These are phyloP conservation scores for Phytophthora fragariaefolia DNA, from an alignment of 352 stramenopile species.

Conservation along the genomic window DNA sequence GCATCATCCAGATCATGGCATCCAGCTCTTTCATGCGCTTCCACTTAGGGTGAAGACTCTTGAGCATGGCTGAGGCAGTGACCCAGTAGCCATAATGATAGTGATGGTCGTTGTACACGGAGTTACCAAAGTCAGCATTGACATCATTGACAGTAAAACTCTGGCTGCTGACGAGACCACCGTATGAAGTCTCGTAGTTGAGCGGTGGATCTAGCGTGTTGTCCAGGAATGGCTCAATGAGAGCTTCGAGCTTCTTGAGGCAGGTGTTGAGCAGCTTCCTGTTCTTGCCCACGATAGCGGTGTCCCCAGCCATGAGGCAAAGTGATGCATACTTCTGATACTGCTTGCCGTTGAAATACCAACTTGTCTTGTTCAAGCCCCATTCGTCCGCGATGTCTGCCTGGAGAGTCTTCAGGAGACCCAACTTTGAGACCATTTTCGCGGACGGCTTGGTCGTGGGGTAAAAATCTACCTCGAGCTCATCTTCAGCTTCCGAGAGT, in stretches of 20 bases:
- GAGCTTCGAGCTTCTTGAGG: slow-evolving; percentile 54
- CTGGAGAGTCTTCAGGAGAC: slow-evolving; percentile 44
- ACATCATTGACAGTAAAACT: slow-evolving; percentile 53
- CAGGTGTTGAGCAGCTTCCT: slow-evolving; percentile 52
- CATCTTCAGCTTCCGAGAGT: slow-evolving; percentile 50
- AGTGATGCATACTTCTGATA: slow-evolving; percentile 83
- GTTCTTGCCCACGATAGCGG: slow-evolving; percentile 48
- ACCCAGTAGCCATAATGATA: slow-evolving; percentile 87
- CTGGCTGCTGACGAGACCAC: slow-evolving; percentile 52
- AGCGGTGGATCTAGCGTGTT: slow-evolving; percentile 56
- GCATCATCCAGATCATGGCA: slow-evolving; percentile 60
- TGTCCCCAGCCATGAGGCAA: slow-evolving; percentile 65
- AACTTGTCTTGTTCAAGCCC: slow-evolving; percentile 48
- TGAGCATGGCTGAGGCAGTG: slow-evolving; percentile 59
- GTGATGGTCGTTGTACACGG: slow-evolving; percentile 85
- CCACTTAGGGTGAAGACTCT: slow-evolving; percentile 65
- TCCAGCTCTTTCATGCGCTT: slow-evolving; percentile 57
- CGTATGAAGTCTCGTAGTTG: slow-evolving; percentile 69
- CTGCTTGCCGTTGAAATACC: slow-evolving; percentile 80
- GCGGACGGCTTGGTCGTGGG: slow-evolving; percentile 37
- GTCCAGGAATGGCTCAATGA: slow-evolving; percentile 62
- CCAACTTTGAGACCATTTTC: slow-evolving; percentile 35
- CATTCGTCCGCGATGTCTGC: slow-evolving; percentile 59
- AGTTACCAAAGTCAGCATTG: slow-evolving; percentile 76
- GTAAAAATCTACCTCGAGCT: slow-evolving; percentile 61